Evolutionary conservation across 2,329 filamentous ascomycete genomes (phyloP).

Genomic region (Coniochaeta hoffmannii): DNA sequence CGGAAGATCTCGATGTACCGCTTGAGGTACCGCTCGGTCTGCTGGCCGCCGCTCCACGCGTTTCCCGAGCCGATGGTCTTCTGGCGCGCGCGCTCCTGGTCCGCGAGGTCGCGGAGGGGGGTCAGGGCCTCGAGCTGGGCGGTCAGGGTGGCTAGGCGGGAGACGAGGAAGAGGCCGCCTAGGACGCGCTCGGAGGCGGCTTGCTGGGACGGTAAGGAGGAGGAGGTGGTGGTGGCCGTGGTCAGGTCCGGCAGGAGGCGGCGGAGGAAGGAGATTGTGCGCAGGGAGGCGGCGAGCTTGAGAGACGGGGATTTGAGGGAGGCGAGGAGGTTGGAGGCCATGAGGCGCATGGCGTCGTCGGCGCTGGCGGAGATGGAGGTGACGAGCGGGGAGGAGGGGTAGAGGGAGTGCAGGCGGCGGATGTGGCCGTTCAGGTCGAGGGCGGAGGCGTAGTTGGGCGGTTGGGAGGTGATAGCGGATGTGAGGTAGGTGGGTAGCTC

Average conservation of each 20-base stretch:
- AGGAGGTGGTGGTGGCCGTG: no score
- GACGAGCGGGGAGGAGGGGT: constrained; percentile 71
- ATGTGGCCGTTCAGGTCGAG: constrained; percentile 93
- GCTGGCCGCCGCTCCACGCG: constrained; percentile 66
- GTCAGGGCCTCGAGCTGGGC: constrained; percentile 75
- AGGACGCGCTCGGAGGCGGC: constrained; percentile 60
- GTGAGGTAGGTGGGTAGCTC: constrained; percentile 82
- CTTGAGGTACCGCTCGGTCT: constrained; percentile 91
- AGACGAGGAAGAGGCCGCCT: constrained; percentile 80
- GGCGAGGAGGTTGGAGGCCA: constrained; percentile 76
- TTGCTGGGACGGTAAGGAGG: constrained; percentile 17
- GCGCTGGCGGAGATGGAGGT: constrained; percentile 67
- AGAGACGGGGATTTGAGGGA: constrained; percentile 70
- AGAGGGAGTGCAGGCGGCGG: constrained; percentile 73
- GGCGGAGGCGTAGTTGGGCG: constrained; percentile 77
- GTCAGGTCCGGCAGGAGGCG: constrained; percentile 75
- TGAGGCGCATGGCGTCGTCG: constrained; percentile 78
- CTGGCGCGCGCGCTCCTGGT: constrained; percentile 63
- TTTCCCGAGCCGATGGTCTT: constrained; percentile 29
- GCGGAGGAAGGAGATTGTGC: constrained; percentile 85
- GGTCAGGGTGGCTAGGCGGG: constrained; percentile 71
- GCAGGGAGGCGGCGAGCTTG: constrained; percentile 82
- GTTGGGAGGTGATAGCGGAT: constrained; percentile 60
- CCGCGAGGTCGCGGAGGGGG: constrained; percentile 79
- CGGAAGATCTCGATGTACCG: constrained; percentile 95